Evolutionary conservation across 306 rosid species (phyloP).

Genomic region (Arachis stenosperma): DNA sequence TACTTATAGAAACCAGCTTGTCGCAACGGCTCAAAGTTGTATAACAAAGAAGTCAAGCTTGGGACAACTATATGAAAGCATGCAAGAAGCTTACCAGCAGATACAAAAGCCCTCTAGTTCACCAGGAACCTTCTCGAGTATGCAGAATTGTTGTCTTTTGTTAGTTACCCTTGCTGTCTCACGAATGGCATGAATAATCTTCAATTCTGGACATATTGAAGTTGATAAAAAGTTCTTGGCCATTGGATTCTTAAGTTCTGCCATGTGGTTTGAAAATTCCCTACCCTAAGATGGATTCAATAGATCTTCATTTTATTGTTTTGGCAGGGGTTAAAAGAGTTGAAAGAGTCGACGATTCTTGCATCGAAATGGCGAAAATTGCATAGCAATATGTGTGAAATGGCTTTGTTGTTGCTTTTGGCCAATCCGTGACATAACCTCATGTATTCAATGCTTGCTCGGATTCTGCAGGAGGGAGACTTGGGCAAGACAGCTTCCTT

Average conservation of each 20-base stretch:
- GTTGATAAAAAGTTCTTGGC: too few relatives aligned
- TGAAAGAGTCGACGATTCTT: conserved; percentile 60
- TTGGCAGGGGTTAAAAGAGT: conserved; percentile 66
- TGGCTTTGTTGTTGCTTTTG: conserved; percentile 1
- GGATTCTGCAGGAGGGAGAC: conserved; percentile 53
- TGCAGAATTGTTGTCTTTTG: conserved; percentile 21
- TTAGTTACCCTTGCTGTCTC: conserved; percentile 16
- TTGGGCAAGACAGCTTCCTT: conserved; percentile 59
- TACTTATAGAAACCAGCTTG: conserved; percentile 61
- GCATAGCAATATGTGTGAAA: not conserved
- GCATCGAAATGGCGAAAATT: not conserved
- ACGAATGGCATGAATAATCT: conserved; percentile 1
- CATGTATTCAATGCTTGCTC: not conserved
- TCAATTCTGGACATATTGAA: not conserved
- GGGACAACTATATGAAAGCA: conserved; percentile 68
- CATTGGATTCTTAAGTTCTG: too few relatives aligned
- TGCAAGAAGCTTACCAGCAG: conserved; percentile 76
- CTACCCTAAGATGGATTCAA: too few relatives aligned
- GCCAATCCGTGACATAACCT: conserved; percentile 3
- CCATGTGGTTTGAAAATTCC: too few relatives aligned
- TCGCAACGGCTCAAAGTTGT: conserved; percentile 56
- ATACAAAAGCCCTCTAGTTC: conserved; percentile 67
- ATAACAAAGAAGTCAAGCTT: conserved; percentile 63
- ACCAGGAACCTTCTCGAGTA: conserved; percentile 64
- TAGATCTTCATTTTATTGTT: not conserved